Conservation (phyloP, 331 rosid genomes). For the Dryas integrifolia region DNA sequence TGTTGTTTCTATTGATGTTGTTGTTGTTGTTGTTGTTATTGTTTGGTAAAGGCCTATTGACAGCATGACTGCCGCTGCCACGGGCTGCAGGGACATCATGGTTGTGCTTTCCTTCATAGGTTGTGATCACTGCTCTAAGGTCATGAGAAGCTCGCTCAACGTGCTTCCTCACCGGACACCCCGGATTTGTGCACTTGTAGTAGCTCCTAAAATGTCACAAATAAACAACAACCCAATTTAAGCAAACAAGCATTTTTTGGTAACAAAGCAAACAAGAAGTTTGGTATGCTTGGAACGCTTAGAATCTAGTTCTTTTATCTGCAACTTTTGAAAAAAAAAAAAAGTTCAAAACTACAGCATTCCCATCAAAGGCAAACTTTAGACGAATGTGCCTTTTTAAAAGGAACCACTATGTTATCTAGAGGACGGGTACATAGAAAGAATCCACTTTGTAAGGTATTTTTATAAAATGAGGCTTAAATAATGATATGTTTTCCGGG, state of each 20-base stretch:
- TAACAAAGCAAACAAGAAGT: too few relatives aligned
- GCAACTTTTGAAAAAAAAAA: background rate
- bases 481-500: background rate
- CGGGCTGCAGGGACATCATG: conserved; percentile 93
- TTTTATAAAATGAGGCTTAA: background rate
- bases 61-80: conserved; percentile 65
- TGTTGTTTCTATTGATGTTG: conserved; percentile 19
- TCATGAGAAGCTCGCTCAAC: conserved; percentile 93
- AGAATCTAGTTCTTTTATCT: background rate
- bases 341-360: background rate
- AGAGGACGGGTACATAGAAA: background rate
- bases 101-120: conserved; percentile 95
- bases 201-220: conserved; percentile 62
- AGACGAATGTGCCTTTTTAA: background rate
- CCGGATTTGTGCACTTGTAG: conserved; percentile 88
- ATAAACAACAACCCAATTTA: background rate
- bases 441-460: conserved; percentile 5
- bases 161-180: conserved; percentile 90
- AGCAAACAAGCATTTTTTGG: background rate
- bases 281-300: background rate
- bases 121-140: conserved; percentile 81
- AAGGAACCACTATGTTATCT: background rate
- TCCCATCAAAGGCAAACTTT: background rate
- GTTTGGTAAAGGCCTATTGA: conserved; percentile 48
- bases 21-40: conserved; percentile 20